A percentile compares a stretch with the other conserved stretches of the same genome.
Conservation (phyloP, 1,139 yeast genomes). For the Nakaseomyces uthaithaninus region DNA sequence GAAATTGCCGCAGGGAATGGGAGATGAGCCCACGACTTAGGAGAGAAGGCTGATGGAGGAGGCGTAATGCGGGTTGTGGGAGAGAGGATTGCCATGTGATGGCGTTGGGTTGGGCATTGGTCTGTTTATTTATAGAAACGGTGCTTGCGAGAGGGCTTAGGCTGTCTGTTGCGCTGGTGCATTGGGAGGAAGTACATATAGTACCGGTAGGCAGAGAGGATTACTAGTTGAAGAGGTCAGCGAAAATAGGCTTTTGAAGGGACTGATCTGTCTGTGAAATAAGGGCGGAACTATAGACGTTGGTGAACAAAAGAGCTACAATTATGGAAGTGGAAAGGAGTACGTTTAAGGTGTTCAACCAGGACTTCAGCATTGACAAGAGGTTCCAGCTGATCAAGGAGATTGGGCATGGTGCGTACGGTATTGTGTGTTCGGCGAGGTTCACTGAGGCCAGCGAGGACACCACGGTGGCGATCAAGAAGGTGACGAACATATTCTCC, state of each 20-base stretch:
- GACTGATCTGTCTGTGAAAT: too few species aligned
- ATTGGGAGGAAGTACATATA: too few species aligned
- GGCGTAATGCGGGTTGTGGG: too few species aligned
- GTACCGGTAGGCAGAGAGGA: too few species aligned
- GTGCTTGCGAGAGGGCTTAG: background rate
- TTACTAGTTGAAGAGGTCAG: too few species aligned
- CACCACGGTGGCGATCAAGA: slow-evolving; percentile 84
- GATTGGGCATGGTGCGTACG: slow-evolving; percentile 96
- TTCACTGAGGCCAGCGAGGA: slow-evolving; percentile 63
- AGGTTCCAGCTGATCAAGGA: slow-evolving; percentile 81
- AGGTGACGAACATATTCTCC: slow-evolving; percentile 84
- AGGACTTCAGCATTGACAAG: slow-evolving; percentile 80
- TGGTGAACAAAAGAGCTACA: background rate
- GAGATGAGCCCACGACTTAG: too few species aligned
- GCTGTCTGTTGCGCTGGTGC: too few species aligned
- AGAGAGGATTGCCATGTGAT: too few species aligned
- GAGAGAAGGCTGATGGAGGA: background rate
- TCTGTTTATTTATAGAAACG: too few species aligned
- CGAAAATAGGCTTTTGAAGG: too few species aligned
- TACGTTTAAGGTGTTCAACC: slow-evolving; percentile 66
- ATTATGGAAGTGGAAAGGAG: slow-evolving; percentile 29
- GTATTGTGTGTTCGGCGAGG: slow-evolving; percentile 88
- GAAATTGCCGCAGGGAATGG: background rate
- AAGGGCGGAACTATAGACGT: too few species aligned
- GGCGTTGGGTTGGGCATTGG: too few species aligned